Conservation (phyloP, 495 filamentous ascomycete species). For the Zalerion maritima region DNA sequence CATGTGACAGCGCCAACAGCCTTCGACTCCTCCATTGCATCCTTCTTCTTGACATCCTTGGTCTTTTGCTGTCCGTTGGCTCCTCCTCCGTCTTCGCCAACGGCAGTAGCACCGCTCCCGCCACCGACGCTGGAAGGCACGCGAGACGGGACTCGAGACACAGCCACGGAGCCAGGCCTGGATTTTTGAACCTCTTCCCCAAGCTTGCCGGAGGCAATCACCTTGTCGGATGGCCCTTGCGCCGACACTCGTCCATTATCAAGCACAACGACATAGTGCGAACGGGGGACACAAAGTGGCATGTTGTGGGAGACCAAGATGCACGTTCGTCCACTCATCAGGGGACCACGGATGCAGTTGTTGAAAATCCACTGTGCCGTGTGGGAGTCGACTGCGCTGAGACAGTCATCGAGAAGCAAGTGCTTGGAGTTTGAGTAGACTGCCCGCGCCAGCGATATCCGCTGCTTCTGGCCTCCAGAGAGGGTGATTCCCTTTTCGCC, state of each 20-base stretch:
- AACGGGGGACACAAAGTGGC: constrained; percentile 61
- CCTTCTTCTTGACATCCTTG: constrained; percentile 28
- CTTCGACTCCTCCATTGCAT: constrained; percentile 55
- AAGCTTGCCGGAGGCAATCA: constrained; percentile 71
- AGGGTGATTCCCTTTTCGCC: constrained; percentile 96
- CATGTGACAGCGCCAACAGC: constrained; percentile 74
- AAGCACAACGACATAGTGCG: constrained; percentile 68
- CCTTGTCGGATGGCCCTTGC: constrained; percentile 61
- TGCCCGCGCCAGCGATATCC: constrained; percentile 87
- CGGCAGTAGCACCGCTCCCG: constrained; percentile 30
- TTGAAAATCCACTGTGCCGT: constrained; percentile 98
- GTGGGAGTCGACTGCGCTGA: constrained; percentile 97
- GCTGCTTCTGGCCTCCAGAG: constrained; percentile 95
- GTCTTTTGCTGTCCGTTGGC: constrained; percentile 16
- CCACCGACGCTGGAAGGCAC: constrained; percentile 53
- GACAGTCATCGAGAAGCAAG: constrained; percentile 83
- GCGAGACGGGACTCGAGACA: constrained; percentile 57
- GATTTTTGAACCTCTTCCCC: constrained; percentile 73
- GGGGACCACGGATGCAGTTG: constrained; percentile 73
- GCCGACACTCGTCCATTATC: constrained; percentile 69
- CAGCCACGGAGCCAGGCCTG: constrained; percentile 45
- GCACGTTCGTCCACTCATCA: constrained; percentile 83
- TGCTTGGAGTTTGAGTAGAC: constrained; percentile 87
- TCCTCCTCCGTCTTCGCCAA: constrained; percentile 26
- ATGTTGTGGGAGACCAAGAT: constrained; percentile 96